Evolutionary conservation across 768 basidiomycete species (phyloP).

Genomic region (Phanerochaete carnosa): DNA sequence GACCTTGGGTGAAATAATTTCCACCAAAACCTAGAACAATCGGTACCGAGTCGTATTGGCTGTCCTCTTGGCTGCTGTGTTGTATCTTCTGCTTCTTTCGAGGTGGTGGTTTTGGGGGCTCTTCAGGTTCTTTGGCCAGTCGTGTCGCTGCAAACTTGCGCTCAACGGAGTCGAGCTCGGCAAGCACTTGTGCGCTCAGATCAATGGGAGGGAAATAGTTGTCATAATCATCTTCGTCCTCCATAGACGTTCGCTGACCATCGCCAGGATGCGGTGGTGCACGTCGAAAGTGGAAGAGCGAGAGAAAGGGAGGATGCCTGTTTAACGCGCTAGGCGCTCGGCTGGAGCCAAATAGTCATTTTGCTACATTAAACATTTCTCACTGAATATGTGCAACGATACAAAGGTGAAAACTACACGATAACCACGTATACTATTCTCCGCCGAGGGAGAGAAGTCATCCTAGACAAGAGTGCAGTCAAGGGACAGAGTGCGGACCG

Average conservation of each 20-base stretch:
- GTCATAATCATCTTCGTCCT: slow-evolving; percentile 46
- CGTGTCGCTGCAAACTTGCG: slow-evolving; percentile 27
- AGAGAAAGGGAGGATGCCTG: background rate
- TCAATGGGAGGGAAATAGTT: slow-evolving; percentile 64
- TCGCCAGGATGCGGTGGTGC: slow-evolving; percentile 12
- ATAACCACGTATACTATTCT: background rate
- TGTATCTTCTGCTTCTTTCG: slow-evolving; percentile 56
- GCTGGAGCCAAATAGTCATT: no score
- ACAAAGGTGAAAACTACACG: background rate
- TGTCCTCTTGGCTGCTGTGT: slow-evolving; percentile 21
- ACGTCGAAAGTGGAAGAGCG: slow-evolving; percentile 15
- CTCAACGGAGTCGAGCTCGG: slow-evolving; percentile 60
- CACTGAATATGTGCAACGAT: background rate
- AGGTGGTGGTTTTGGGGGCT: slow-evolving; percentile 32
- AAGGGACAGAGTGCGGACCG: background rate
- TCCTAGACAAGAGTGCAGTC: background rate
- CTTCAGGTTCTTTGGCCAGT: slow-evolving; percentile 3
- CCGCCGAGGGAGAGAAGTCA: background rate
- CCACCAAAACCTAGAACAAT: slow-evolving; percentile 5
- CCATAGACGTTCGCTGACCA: slow-evolving; percentile 35
- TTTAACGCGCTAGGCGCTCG: background rate
- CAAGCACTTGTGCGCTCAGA: slow-evolving; percentile 59
- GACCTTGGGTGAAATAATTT: slow-evolving; percentile 2
- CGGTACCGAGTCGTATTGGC: slow-evolving; percentile 32
- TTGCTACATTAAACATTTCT: background rate